phyloP scores from a whole-genome alignment of 208 protist species.

The Leishmania lainsoni region DNA sequence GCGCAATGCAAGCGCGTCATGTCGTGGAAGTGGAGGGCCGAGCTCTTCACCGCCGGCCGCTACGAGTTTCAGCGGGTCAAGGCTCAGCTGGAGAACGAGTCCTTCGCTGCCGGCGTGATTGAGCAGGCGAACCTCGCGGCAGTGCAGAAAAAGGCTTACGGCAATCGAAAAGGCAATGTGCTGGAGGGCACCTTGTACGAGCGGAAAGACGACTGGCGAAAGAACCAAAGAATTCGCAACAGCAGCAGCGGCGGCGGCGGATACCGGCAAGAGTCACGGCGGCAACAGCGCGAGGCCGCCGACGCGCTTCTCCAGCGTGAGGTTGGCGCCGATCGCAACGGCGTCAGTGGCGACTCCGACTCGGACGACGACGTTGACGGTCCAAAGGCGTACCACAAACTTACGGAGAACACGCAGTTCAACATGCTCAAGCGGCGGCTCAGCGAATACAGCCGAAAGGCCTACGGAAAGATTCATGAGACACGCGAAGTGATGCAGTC shows the following conservation, averaged over 20 bases:
- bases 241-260: constrained; percentile 29
- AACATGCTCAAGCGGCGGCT: constrained; percentile 95
- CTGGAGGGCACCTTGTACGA: constrained; percentile 90
- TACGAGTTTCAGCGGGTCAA: constrained; percentile 96
- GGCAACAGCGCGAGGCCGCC: constrained; percentile 65
- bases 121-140: constrained; percentile 86
- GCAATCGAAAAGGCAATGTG: constrained; percentile 90
- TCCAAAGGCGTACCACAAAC: constrained; percentile 81
- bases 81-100: constrained; percentile 96
- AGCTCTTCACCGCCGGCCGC: constrained; percentile 95
- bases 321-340: constrained; percentile 23
- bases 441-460: constrained; percentile 96
- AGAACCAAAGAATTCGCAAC: constrained; percentile 24
- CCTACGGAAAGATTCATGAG: constrained; percentile 97
- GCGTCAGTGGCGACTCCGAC: constrained; percentile 12
- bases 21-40: constrained; percentile 99
- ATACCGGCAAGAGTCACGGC: constrained; percentile 70
- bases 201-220: constrained; percentile 57
- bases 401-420: constrained; percentile 92
- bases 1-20: constrained; percentile 97
- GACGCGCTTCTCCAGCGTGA: constrained; percentile 66
- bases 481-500: constrained; percentile 87
- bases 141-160: constrained; percentile 92
- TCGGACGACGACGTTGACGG: constrained; percentile 59
- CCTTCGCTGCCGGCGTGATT: constrained; percentile 80